A percentile compares a stretch with the other conserved stretches of the same genome.
These are phyloP conservation scores for Colletotrichum plurivorum DNA, from an alignment of 2,329 filamentous ascomycete genomes.

Conservation along the genomic window DNA sequence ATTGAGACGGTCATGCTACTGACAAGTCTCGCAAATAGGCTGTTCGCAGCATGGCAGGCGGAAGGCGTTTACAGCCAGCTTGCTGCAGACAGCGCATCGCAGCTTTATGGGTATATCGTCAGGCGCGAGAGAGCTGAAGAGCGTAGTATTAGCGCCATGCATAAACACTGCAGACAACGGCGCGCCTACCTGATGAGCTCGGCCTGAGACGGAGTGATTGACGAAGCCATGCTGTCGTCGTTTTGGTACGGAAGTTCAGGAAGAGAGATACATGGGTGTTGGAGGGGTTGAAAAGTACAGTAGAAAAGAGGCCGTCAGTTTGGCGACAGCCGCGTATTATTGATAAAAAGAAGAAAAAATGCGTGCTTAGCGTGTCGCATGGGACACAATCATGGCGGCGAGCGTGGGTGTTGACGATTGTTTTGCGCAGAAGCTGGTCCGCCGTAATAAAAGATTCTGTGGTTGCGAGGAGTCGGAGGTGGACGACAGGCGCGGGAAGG, in stretches of 20 bases:
- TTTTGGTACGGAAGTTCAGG: slow-evolving; percentile 30
- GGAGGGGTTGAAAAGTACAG: slow-evolving; percentile 34
- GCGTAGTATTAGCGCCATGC: slow-evolving; percentile 26
- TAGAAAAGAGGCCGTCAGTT: slow-evolving; percentile 10
- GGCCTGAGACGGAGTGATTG: slow-evolving; percentile 65
- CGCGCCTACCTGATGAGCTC: slow-evolving; percentile 69
- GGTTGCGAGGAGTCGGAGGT: slow-evolving; percentile 36
- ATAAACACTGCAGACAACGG: background rate
- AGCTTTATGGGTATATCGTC: slow-evolving; percentile 97
- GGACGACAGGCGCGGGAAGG: slow-evolving; percentile 39
- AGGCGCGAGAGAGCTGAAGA: slow-evolving; percentile 77
- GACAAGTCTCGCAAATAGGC: slow-evolving; percentile 92
- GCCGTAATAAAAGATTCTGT: slow-evolving; percentile 37
- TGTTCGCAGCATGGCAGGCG: slow-evolving; percentile 96
- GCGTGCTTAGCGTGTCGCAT: slow-evolving; percentile 26
- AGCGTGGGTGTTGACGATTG: slow-evolving; percentile 19
- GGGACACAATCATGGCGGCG: slow-evolving; percentile 34
- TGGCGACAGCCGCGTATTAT: slow-evolving; percentile 5
- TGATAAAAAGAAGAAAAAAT: background rate
- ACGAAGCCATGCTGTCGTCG: slow-evolving; percentile 43
- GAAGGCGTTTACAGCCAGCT: slow-evolving; percentile 90
- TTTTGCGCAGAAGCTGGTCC: slow-evolving; percentile 31
- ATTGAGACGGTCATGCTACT: slow-evolving; percentile 48
- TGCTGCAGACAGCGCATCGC: slow-evolving; percentile 93
- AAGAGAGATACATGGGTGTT: slow-evolving; percentile 39